Evolutionary conservation across 2,329 filamentous ascomycete species (phyloP), one percentile per base, ranked within the genome.

Genomic region (Didymella lethalis): DNA sequence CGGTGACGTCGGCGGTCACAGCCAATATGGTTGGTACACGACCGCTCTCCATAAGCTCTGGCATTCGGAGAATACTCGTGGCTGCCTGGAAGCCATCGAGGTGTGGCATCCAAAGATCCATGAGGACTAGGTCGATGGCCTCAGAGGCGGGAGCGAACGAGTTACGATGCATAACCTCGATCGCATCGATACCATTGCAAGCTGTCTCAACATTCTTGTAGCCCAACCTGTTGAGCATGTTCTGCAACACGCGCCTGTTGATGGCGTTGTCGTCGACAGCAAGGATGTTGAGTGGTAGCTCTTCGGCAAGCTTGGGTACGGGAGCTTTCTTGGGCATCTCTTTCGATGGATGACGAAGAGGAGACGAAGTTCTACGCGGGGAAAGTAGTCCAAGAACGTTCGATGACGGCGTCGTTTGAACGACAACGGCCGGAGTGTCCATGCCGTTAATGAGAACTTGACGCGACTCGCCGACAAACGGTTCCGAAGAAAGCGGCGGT

Each of bases 61-160:
- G 54, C 79, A 88, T 82, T 25, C 79, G 76, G 11, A 90, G 75
- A 43, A 91, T 91, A 46, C 81, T 79, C 66, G 85, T 82, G 0
- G 88, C 86, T 2, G 89, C 89, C 69, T 90, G 85, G 64, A 90
- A 91, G 1, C 89, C 89, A 68, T 91, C 88, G 81, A 91, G 87
- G 63, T 87, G 81, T 0, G 89, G 89, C 88, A 91, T 91, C 89
- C 89, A 91, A 10, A 91, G 82, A 74, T 91, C 89, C 89, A 91
- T 91, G 43, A 91, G 77, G 25, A 91, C 82, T 2, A 89, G 82
- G 66, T 90, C 85, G 56, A 90, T 85, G 41, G 76, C 73, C 18
- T 71, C 63, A 28, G 64, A 69, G 28, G 63, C 50, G 54, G 70
- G 50, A 28, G 50, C 60, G 14, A 62, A 52, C 16, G 66, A 61